Evolutionary conservation across 2,329 filamentous ascomycete species (phyloP).

Genomic region (Pleurostoma richardsiae): DNA sequence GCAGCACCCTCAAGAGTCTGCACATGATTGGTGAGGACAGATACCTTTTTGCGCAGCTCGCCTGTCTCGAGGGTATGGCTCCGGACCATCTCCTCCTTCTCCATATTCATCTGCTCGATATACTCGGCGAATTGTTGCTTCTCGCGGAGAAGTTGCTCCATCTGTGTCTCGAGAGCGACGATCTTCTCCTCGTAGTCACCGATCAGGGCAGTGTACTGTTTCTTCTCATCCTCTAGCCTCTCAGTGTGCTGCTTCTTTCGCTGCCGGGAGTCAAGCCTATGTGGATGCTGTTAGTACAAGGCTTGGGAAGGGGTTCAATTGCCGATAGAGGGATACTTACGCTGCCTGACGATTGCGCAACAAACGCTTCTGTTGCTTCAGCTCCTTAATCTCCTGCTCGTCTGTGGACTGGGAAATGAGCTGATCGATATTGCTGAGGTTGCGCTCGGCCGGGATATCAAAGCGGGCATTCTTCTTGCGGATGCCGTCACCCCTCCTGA

Average conservation of each 20-base stretch:
- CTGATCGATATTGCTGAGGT: conserved; percentile 89
- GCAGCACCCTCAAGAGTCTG: conserved; percentile 64
- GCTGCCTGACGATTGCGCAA: conserved; percentile 94
- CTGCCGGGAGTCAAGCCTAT: conserved; percentile 88
- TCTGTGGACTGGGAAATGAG: conserved; percentile 84
- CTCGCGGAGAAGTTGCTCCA: conserved; percentile 67
- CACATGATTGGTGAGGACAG: conserved; percentile 69
- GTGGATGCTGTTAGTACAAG: conserved; percentile 10
- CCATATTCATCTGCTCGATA: conserved; percentile 70
- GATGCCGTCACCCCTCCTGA: conserved; percentile 79
- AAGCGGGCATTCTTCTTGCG: conserved; percentile 99
- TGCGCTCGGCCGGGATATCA: conserved; percentile 89
- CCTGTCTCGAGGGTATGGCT: conserved; percentile 85
- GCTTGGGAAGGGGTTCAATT: conserved; percentile 3
- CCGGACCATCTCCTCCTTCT: conserved; percentile 89
- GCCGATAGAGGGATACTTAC: conserved; percentile 48
- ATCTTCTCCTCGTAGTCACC: conserved; percentile 75
- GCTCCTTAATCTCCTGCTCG: conserved; percentile 92
- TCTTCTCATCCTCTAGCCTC: conserved; percentile 94
- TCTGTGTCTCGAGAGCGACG: conserved; percentile 59
- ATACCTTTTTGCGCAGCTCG: conserved; percentile 88
- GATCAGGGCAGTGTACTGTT: conserved; percentile 75
- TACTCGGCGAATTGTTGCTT: conserved; percentile 71
- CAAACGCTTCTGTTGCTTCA: conserved; percentile 96
- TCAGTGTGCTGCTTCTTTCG: conserved; percentile 98